Base-by-base conservation (phyloP, 148 eudicot species). In the Arctostaphylos glauca region DNA sequence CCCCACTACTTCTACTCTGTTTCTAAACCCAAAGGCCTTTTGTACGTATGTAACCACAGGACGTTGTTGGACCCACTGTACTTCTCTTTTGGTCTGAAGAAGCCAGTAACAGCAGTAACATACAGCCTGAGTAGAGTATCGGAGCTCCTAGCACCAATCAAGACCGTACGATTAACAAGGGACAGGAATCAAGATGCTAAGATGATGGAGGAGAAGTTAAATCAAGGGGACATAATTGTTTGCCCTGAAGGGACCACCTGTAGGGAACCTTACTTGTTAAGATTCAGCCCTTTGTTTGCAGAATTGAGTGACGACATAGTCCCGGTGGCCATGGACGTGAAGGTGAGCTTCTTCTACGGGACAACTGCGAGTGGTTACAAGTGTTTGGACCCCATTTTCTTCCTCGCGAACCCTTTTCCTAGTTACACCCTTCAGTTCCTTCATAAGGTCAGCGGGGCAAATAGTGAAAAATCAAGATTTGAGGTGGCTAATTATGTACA, bases 241-340 rank as follows among this genome's bases (percentile, higher is more conserved):
- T 94, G 93, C 79, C 98, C 98, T 9, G 98, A 94, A 84, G 98
- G 98, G 2, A 94, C 98, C 10, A 94, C 98, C 14, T 93, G 96
- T 54, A 88, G 98, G 83, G 98, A 93, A 81, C 90, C 94, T 0
- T 90, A 76, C 88, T 83, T 94, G 18, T 78, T 94, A 14, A 88
- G 98, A 85, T 93, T 94, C 60, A 93, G 96, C 74, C 93, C 98
- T 49, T 83, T 94, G 83, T 94, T 94, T 72, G 80, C 93, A 0
- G 95, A 94, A 71, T n/a, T 94, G 76, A 90, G 87, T 47, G 88
- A 91, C 19, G 75, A 89, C 2, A 94, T 94, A 54, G 88, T 89
- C 31, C 98, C 98, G 38, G 95, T 93, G 53, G 98, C 92, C 14
- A 52, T 92, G 84, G 90, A 93, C 78, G 52, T 81, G 75, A 53